Conservation (phyloP, 2,329 filamentous ascomycete species). For the Dactylellina cionopaga region DNA sequence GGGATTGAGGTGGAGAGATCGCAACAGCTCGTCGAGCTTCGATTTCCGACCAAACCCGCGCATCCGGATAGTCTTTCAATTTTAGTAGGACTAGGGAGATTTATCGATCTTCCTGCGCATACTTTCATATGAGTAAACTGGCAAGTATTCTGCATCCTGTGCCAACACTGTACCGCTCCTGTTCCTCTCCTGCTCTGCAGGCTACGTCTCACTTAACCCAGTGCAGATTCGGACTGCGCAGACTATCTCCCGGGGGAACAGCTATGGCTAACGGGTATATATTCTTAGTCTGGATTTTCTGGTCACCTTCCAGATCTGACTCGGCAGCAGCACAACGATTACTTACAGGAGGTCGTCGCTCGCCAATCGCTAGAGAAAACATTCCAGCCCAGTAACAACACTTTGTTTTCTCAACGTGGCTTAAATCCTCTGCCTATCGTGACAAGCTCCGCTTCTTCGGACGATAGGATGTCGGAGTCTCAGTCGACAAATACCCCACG, state of each 20-base stretch:
- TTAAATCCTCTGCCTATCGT: conserved; percentile 50
- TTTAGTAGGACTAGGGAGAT: conserved; percentile 28
- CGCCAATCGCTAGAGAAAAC: conserved; percentile 48
- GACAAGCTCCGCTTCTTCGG: conserved; percentile 46
- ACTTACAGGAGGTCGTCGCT: conserved; percentile 50
- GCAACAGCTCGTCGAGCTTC: conserved; percentile 21
- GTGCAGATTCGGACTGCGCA: conserved; percentile 1
- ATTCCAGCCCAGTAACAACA: conserved; percentile 42
- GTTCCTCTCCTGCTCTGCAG: neutral
- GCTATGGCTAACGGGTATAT: conserved; percentile 29
- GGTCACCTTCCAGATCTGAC: conserved; percentile 53
- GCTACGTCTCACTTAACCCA: neutral
- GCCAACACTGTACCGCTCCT: too few relatives aligned
- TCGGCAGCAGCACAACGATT: conserved; percentile 52
- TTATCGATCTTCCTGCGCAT: conserved; percentile 47
- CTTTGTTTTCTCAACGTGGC: conserved; percentile 51
- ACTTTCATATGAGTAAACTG: conserved; percentile 53
- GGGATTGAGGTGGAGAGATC: conserved; percentile 42
- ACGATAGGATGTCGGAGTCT: conserved; percentile 53
- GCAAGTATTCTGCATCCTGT: conserved; percentile 25
- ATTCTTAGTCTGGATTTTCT: conserved; percentile 48
- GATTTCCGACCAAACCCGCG: conserved; percentile 25
- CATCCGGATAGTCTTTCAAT: conserved; percentile 18
- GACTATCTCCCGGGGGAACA: neutral
- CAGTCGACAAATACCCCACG: conserved; percentile 56